Conservation (phyloP, 805 yeast genomes). For the Wickerhamomyces mucosus region DNA sequence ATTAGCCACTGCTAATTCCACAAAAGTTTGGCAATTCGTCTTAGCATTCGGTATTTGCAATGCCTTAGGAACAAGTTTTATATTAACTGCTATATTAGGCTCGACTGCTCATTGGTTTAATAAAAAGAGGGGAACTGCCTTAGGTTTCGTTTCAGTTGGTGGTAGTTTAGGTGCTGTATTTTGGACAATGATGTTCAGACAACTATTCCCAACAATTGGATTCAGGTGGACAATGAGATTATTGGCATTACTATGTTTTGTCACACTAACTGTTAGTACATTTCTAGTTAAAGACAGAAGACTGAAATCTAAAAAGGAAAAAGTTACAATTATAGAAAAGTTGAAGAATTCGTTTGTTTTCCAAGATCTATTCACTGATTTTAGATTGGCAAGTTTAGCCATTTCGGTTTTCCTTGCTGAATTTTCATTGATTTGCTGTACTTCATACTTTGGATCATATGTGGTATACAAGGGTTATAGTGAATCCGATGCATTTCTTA, state of each 20-base stretch:
- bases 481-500: constrained; percentile 29
- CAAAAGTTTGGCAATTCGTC: constrained; percentile 46
- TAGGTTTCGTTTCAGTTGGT: constrained; percentile 56
- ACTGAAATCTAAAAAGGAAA: constrained; percentile 4
- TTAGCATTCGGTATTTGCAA: constrained; percentile 43
- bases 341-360: constrained; percentile 6
- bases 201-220: constrained; percentile 38
- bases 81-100: constrained; percentile 46
- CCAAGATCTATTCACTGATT: constrained; percentile 10
- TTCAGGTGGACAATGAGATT: constrained; percentile 52
- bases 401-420: constrained; percentile 26
- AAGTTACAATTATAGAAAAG: background rate
- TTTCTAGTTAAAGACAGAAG: constrained; percentile 29
- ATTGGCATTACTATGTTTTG: constrained; percentile 27
- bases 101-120: constrained; percentile 56
- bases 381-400: constrained; percentile 2
- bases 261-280: constrained; percentile 20
- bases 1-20: constrained; percentile 41
- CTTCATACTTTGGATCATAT: constrained; percentile 50
- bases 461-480: constrained; percentile 40
- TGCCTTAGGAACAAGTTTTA: constrained; percentile 43
- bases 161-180: constrained; percentile 60
- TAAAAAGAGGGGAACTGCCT: constrained; percentile 45
- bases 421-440: constrained; percentile 39
- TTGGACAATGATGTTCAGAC: constrained; percentile 44